These are phyloP conservation scores for Tothia fuscella DNA, from an alignment of 2,329 filamentous ascomycete species.

Conservation along the genomic window DNA sequence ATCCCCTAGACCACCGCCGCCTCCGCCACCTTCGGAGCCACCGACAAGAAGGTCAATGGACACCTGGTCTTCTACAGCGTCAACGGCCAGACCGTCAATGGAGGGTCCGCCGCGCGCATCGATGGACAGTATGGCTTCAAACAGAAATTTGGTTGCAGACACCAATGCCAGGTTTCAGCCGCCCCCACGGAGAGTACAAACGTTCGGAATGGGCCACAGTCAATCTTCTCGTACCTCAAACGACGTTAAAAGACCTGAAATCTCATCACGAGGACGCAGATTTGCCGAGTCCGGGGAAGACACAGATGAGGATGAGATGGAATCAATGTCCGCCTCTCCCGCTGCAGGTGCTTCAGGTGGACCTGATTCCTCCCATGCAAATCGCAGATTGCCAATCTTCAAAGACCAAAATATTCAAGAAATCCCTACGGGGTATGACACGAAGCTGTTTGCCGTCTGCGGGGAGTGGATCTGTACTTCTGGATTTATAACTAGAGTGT, in stretches of 20 bases:
- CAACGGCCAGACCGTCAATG: constrained; percentile 1
- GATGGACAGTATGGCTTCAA: constrained; percentile 22
- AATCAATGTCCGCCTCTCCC: constrained; percentile 34
- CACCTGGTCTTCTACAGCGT: neutral
- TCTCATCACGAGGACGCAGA: neutral
- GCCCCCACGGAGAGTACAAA: constrained; percentile 24
- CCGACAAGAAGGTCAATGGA: constrained; percentile 10
- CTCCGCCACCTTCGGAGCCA: constrained; percentile 12
- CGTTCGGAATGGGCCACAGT: constrained; percentile 7
- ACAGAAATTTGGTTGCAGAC: constrained; percentile 17
- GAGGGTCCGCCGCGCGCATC: constrained; percentile 22
- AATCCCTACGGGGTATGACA: constrained; percentile 77
- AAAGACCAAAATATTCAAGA: constrained; percentile 55
- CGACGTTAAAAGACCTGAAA: constrained; percentile 3
- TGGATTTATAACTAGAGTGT: constrained; percentile 76
- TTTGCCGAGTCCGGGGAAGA: constrained; percentile 24
- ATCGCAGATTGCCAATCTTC: constrained; percentile 68
- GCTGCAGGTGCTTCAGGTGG: constrained; percentile 50
- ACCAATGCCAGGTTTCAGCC: constrained; percentile 20
- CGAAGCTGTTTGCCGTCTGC: constrained; percentile 74
- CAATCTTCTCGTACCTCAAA: constrained; percentile 2
- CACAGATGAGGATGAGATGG: constrained; percentile 39
- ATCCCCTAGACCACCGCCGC: constrained; percentile 7
- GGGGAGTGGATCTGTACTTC: constrained; percentile 79
- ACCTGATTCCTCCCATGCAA: constrained; percentile 74